A percentile compares a stretch with the other conserved stretches of the same genome.
Conservation (phyloP, 345 rosid genomes). For the Hibiscus trionum region DNA sequence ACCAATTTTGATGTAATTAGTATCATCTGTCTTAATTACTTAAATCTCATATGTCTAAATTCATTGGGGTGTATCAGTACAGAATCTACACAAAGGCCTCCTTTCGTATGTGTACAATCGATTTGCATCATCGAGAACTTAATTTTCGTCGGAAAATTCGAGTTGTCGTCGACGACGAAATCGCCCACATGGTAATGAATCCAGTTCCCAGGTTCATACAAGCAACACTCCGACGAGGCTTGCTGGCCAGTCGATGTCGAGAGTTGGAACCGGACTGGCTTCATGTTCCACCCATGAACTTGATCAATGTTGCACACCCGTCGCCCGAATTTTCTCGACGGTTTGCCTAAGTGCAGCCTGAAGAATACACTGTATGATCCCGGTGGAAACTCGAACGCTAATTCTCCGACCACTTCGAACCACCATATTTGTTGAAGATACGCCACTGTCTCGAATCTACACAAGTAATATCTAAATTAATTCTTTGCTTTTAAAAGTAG, state of each 20-base stretch:
- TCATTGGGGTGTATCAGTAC: constrained; percentile 57
- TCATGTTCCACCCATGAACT: constrained; percentile 81
- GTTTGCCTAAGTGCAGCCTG: constrained; percentile 62
- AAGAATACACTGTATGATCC: constrained; percentile 67
- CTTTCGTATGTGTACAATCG: constrained; percentile 91
- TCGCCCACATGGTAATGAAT: constrained; percentile 64
- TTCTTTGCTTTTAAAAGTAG: not conserved
- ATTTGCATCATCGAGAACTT: constrained; percentile 87
- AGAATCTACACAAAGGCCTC: constrained; percentile 80
- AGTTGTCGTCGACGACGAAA: constrained; percentile 45
- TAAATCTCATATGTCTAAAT: constrained; percentile 24
- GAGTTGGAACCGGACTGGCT: constrained; percentile 64
- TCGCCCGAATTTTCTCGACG: constrained; percentile 56
- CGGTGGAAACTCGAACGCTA: constrained; percentile 62
- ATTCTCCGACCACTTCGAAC: constrained; percentile 74
- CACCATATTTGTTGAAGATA: constrained; percentile 97
- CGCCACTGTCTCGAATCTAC: constrained; percentile 61
- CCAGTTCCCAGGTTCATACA: constrained; percentile 62
- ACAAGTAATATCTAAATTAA: not conserved
- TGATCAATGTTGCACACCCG: constrained; percentile 55
- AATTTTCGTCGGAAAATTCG: constrained; percentile 30
- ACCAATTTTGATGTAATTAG: not conserved
- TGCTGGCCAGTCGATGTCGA: constrained; percentile 66
- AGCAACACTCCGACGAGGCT: constrained; percentile 42
- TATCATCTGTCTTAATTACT: not conserved